Conservation (phyloP, 2,329 filamentous ascomycete species). For the Talaromyces islandicus region DNA sequence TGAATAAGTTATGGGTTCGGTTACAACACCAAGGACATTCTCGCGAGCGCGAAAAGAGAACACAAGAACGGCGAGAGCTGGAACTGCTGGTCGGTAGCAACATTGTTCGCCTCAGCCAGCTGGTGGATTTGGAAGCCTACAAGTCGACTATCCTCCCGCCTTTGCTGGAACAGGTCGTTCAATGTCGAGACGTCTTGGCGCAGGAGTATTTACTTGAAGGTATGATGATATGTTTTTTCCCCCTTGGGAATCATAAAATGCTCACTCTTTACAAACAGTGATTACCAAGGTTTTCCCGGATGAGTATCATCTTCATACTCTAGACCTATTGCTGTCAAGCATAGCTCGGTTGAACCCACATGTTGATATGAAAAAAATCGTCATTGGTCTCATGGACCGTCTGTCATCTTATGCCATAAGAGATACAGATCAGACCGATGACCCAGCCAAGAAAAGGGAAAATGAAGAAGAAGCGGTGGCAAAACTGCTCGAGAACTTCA, state of each 20-base stretch:
- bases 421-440: conserved; percentile 66
- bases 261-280: conserved; percentile 46
- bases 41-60: conserved; percentile 84
- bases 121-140: conserved; percentile 92
- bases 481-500: conserved; percentile 70
- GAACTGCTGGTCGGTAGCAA: conserved; percentile 96
- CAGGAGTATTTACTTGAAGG: conserved; percentile 94
- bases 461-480: conserved; percentile 78
- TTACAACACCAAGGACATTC: conserved; percentile 97
- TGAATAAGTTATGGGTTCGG: conserved; percentile 99
- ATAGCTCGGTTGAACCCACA: conserved; percentile 91
- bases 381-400: conserved; percentile 96
- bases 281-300: conserved; percentile 99
- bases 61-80: conserved; percentile 88
- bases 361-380: conserved; percentile 96
- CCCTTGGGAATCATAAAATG: conserved; percentile 18
- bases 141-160: conserved; percentile 84
- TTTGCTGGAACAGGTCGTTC: conserved; percentile 91
- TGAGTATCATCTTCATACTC: conserved; percentile 93
- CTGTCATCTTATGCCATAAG: conserved; percentile 90
- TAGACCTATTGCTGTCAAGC: conserved; percentile 90
- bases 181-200: conserved; percentile 92
- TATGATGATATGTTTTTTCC: conserved; percentile 18
- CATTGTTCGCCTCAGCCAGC: conserved; percentile 85
- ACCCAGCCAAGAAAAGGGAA: conserved; percentile 67